A percentile compares a stretch with the other conserved stretches of the same genome.
Conservation (phyloP, 2,329 filamentous ascomycete species). For the Leptographium wingfieldii region DNA sequence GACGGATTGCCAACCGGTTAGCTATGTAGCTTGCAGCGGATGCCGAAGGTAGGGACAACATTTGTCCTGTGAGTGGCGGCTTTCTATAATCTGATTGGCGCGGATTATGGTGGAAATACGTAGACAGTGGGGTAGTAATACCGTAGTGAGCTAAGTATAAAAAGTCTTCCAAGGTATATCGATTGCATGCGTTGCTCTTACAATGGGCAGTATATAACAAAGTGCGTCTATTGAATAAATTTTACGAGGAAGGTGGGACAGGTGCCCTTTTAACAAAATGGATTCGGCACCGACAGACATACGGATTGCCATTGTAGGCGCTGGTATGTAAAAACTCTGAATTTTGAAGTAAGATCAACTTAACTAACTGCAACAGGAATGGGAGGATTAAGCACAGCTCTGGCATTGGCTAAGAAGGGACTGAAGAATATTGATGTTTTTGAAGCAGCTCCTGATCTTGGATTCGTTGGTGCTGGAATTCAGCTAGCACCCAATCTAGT, state of each 20-base stretch:
- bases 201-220: too few species aligned
- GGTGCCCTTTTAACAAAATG: background rate
- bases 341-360: too few species aligned
- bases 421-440: conserved; percentile 63
- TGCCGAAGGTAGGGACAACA: background rate
- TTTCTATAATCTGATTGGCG: background rate
- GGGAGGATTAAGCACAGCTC: conserved; percentile 60
- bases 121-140: background rate
- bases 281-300: conserved; percentile 8
- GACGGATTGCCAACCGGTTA: background rate
- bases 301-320: conserved; percentile 20
- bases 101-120: background rate
- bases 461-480: conserved; percentile 75
- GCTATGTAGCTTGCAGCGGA: background rate
- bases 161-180: too few species aligned
- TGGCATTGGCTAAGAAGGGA: conserved; percentile 62
- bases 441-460: conserved; percentile 58
- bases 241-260: too few species aligned
- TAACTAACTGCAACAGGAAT: conserved; percentile 37
- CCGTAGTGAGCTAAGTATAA: too few species aligned
- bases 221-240: too few species aligned
- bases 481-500: conserved; percentile 75
- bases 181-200: too few species aligned
- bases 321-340: conserved; percentile 17
- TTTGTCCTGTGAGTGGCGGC: background rate